A percentile compares a stretch with the other conserved stretches of the same genome.
Conservation (phyloP, 1,284 basidiomycete species). For the Ganoderma multipileum region DNA sequence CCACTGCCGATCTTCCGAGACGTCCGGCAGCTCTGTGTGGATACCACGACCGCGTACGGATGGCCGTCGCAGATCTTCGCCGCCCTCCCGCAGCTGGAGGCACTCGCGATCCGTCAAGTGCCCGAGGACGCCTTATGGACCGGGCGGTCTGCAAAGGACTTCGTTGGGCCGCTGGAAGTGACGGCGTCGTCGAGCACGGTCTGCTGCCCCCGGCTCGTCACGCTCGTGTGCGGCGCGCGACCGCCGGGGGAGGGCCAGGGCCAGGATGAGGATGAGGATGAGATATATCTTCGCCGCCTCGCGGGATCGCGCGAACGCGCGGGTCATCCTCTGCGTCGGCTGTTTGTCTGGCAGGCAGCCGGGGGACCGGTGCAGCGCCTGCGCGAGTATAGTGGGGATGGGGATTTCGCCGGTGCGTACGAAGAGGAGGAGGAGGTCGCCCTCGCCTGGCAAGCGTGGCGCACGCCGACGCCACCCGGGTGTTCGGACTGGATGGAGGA, state of each 20-base stretch:
- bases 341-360: background rate
- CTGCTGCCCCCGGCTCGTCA: background rate
- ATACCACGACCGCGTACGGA: background rate
- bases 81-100: background rate
- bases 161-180: background rate
- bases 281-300: background rate
- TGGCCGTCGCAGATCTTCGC: background rate
- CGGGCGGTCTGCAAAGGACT: background rate
- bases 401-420: background rate
- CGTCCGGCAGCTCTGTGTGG: background rate
- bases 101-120: background rate
- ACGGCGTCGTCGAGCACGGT: background rate
- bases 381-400: background rate
- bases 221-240: background rate
- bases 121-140: background rate
- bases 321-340: background rate
- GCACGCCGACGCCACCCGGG: background rate
- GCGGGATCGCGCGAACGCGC: background rate
- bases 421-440: background rate
- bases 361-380: background rate
- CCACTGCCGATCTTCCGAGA: background rate
- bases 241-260: background rate
- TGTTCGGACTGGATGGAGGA: background rate
- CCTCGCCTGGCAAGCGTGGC: background rate
- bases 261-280: background rate